These are phyloP conservation scores for Mycosarcoma mackinlayi DNA, from an alignment of 1,284 basidiomycete species.

Conservation along the genomic window DNA sequence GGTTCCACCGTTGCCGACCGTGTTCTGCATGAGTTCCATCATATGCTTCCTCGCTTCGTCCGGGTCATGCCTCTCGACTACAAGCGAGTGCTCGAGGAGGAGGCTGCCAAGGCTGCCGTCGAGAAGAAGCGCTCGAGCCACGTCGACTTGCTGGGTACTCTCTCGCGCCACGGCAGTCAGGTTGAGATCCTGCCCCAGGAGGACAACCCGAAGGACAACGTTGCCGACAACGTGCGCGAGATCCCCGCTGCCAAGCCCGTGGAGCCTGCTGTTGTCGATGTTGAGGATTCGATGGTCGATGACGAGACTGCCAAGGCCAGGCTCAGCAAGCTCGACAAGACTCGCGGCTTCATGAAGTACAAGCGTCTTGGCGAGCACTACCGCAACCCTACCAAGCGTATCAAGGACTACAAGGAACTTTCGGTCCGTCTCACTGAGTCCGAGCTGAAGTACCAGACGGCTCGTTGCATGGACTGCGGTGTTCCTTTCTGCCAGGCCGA, in stretches of 20 bases:
- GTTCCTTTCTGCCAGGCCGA: conserved; percentile 67
- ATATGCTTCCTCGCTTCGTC: conserved; percentile 64
- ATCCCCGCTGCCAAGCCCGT: conserved; percentile 49
- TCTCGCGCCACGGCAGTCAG: conserved; percentile 63
- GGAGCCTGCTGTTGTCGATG: conserved; percentile 62
- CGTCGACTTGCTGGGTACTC: conserved; percentile 65
- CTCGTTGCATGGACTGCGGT: conserved; percentile 68
- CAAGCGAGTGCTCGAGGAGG: conserved; percentile 66
- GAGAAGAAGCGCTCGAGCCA: conserved; percentile 67
- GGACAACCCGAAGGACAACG: conserved; percentile 42
- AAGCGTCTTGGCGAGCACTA: conserved; percentile 65
- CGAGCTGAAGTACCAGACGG: conserved; percentile 67
- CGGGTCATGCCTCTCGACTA: conserved; percentile 66
- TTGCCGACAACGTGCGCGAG: conserved; percentile 38
- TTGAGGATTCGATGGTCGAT: conserved; percentile 67
- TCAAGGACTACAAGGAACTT: conserved; percentile 66
- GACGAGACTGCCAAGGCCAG: conserved; percentile 62
- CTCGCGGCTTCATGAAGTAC: conserved; percentile 67
- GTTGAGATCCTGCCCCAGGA: conserved; percentile 57
- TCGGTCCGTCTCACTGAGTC: conserved; percentile 61
- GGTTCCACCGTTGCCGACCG: conserved; percentile 63
- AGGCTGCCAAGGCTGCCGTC: conserved; percentile 64
- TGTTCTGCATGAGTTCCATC: conserved; percentile 64
- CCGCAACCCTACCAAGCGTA: conserved; percentile 60
- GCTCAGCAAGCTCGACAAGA: conserved; percentile 65